phyloP scores from a whole-genome alignment of 2,329 filamentous ascomycete species.

The Colletotrichum sp. region DNA sequence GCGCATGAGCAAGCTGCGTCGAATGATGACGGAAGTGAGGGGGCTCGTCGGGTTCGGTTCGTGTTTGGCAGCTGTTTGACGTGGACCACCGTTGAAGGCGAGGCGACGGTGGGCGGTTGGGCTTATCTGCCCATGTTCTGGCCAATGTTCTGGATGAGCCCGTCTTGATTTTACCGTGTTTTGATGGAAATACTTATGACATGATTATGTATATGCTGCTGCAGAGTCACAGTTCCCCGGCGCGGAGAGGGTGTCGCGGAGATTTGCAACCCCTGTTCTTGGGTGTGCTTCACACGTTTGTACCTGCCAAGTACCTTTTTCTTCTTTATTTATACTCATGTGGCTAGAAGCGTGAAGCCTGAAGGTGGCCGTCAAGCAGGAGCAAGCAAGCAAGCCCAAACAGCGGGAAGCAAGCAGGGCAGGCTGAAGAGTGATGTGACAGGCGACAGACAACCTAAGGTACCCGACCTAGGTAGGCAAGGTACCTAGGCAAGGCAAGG shows the following conservation, averaged over 20 bases:
- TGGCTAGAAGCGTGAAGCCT: not conserved
- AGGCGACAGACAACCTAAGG: not conserved
- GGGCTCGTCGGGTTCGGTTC: not conserved
- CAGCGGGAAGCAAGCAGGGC: not conserved
- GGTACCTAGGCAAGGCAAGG: not conserved
- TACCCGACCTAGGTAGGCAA: not conserved
- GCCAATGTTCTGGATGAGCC: not conserved
- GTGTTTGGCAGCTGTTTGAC: not conserved
- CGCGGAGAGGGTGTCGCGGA: slow-evolving; percentile 9
- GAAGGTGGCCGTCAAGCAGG: not conserved
- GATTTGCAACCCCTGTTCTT: slow-evolving; percentile 14
- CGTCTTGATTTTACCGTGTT: not conserved
- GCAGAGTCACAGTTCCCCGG: slow-evolving; percentile 1
- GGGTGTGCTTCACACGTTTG: not conserved
- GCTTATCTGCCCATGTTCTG: not conserved
- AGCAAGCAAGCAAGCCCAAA: not conserved
- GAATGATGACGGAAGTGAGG: not conserved
- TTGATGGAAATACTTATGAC: slow-evolving; percentile 7
- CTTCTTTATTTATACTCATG: not conserved
- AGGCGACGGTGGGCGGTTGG: not conserved
- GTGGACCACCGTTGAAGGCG: not conserved
- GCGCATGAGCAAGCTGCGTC: not conserved
- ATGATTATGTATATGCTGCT: slow-evolving; percentile 10
- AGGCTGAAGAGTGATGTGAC: not conserved
- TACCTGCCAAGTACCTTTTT: not conserved